Conservation (phyloP, 2,329 filamentous ascomycete species). For the Cytospora schulzeri region DNA sequence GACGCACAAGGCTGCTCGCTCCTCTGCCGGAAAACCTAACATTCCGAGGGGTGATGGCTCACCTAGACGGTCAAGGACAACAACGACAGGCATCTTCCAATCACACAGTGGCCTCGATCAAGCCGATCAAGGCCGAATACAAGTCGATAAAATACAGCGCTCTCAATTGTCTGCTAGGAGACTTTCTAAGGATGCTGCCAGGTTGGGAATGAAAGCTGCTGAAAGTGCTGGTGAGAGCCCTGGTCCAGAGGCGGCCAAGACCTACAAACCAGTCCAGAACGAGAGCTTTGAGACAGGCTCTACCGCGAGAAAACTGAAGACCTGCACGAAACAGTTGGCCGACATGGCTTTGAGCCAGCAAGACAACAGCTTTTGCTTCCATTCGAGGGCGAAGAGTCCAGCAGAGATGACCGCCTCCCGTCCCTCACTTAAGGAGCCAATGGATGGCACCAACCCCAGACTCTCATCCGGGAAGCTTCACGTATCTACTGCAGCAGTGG, state of each 20-base stretch:
- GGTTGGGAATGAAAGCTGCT: neutral
- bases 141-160: neutral
- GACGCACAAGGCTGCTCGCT: neutral
- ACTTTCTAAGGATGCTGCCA: neutral
- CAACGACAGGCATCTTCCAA: neutral
- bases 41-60: neutral
- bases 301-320: neutral
- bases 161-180: neutral
- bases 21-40: neutral
- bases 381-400: conserved; percentile 27
- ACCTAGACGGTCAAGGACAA: conserved; percentile 1
- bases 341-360: conserved; percentile 30
- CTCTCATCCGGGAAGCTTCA: neutral
- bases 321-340: neutral
- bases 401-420: neutral
- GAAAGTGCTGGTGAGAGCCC: neutral
- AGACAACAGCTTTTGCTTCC: conserved; percentile 40
- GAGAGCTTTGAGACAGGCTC: neutral
- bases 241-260: neutral
- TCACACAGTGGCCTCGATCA: neutral
- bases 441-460: neutral
- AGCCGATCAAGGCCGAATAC: neutral
- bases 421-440: neutral
- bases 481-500: neutral
- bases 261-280: neutral